Base-by-base conservation (phyloP, 1,139 yeast genomes). In the Yamadazyma jaroonii region DNA sequence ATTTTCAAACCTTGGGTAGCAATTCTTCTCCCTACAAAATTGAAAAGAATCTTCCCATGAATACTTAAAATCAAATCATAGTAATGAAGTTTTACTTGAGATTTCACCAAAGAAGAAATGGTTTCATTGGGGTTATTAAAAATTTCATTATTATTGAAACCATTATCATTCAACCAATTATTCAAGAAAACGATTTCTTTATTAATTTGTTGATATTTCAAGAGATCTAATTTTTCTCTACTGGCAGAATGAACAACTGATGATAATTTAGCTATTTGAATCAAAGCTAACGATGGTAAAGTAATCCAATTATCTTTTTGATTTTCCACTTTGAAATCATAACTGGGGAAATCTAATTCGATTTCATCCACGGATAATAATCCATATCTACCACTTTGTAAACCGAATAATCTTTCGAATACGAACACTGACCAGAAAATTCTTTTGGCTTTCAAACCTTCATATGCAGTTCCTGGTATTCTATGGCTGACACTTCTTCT, bases 391-490 rank as follows among this genome's bases (percentile, higher is more conserved):
- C 87, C 86, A 27, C 69, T 64, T 47, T 79, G 85, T 28, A 79
- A 56, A 3, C 79, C 77, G 40, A 77, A 55, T 13, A 77, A 46
- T 39, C 81, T 61, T 47, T 81, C 88, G 62, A 78, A 60, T 1
- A 77, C 66, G 49, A 70, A 81, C 5, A 74, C 75, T 21, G 74
- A 51, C 82, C 84, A 80, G 52, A 77, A 81, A 1, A 79, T 67
- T 32, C 84, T 61, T 43, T 64, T 65, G 0, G 78, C 72, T 52
- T 79, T 80, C 17, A 69, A 49, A 20, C 54, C 53, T 42, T 79
- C 84, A 50, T 78, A 77, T 1, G 66, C 57, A 5, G 71, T 62
- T 40, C 52, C 57, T 0, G 42, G 39, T 2, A 34, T 23, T 12
- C 36, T 20, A 17, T 34, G 32, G 3, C 30, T 34, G 6, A 42